Evolutionary conservation across 140 eudicot genomes (phyloP), one percentile per base, ranked within the genome.

Genomic region (Bidens hawaiensis): DNA sequence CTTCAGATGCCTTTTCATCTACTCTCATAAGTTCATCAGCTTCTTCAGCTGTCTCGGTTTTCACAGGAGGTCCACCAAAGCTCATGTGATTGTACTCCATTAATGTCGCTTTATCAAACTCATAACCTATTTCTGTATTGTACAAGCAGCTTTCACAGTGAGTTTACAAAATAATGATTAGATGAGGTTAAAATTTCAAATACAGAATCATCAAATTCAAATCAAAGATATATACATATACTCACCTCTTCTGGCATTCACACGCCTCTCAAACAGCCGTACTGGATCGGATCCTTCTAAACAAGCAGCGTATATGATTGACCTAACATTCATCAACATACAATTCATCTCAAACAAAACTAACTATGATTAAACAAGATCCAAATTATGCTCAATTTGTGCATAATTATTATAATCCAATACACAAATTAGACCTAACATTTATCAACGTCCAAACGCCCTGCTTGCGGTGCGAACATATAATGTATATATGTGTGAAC

Each of bases 21-120:
- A 60, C 4, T 30, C 47, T 67, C 60, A 72, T 69, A 72, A 86
- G 86, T 28, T 75, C 76, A 17, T 86, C 81, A 26, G 94, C 97
- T 82, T 90, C 88, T 82, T 87, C 95, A 62, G 63, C 26, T 14
- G 95, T 79, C 24, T 75, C 68, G 0, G 82, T 62, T 28, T 75
- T 78, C 24, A 87, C 88, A 43, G 97, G 94, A 17, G 97, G 96
- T 50, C 96, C 97, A 62, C 97, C 95, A 75, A 84, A 86, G 76
- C 86, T 84, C 97, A 83, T 90, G 76, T 84, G 96, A 71, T 90
- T 81, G 69, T 90, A 90, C 43, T 77, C 84, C 81, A 67, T 69
- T 60, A 90, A 73, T 13, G 78, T 71, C 19, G 68, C 75, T 66
- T 69, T 84, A 64, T 90, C 90, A 57, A 90, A 90, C 40, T 78